phyloP scores from a whole-genome alignment of 441 rosid species.

The Mallotus repandus region DNA sequence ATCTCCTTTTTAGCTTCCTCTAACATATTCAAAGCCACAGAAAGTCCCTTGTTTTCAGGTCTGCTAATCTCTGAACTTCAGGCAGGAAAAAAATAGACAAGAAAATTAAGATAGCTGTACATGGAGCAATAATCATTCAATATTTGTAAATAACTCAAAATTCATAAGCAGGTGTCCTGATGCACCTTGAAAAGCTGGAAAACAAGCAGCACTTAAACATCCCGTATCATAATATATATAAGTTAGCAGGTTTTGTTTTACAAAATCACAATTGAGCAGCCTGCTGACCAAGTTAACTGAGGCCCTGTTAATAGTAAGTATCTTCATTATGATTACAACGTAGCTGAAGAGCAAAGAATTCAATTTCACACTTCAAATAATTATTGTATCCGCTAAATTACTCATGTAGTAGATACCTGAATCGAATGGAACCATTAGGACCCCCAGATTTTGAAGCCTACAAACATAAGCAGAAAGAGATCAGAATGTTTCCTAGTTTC shows the following conservation, averaged over 20 bases:
- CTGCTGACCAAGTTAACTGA: not conserved
- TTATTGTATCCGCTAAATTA: not conserved
- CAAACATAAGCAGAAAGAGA: slow-evolving; percentile 24
- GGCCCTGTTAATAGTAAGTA: not conserved
- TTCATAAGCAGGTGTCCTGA: not conserved
- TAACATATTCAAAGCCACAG: slow-evolving; percentile 52
- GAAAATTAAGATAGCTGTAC: slow-evolving; percentile 7
- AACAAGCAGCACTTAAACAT: not conserved
- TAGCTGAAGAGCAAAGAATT: no score
- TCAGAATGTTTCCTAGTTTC: slow-evolving; percentile 13
- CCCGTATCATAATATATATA: not conserved
- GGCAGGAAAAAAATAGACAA: slow-evolving; percentile 27
- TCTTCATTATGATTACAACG: not conserved
- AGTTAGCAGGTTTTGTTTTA: no score
- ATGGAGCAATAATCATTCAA: slow-evolving; percentile 2
- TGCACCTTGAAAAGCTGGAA: not conserved
- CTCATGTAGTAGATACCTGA: slow-evolving; percentile 53
- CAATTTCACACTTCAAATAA: not conserved
- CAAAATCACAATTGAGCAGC: no score
- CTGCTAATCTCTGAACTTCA: slow-evolving; percentile 95
- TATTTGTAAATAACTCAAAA: not conserved
- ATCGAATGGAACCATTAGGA: slow-evolving; percentile 83
- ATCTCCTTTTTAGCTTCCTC: slow-evolving; percentile 70
- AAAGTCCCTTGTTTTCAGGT: slow-evolving; percentile 77
- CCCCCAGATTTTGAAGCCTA: slow-evolving; percentile 93